A percentile compares a stretch with the other conserved stretches of the same genome.
Conservation (phyloP, 345 rosid genomes). For the Rhizophora mangle region DNA sequence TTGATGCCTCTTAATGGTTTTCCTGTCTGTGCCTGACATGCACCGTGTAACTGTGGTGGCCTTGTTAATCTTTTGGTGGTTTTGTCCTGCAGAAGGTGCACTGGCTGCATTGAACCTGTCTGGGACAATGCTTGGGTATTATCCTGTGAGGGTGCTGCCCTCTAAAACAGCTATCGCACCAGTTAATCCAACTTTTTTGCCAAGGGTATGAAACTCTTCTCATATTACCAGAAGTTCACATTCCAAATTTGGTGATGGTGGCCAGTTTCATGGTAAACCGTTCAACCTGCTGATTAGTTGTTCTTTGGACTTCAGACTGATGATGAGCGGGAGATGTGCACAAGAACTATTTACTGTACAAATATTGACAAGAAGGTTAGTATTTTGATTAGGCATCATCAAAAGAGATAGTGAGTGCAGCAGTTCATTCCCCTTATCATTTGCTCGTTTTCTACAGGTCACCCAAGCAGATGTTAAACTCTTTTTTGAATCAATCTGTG, state of each 20-base stretch:
- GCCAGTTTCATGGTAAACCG: too few species aligned
- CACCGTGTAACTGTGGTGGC: background rate
- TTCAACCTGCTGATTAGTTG: background rate
- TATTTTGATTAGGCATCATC: background rate
- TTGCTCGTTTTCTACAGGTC: constrained; percentile 44
- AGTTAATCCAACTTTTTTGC: constrained; percentile 96
- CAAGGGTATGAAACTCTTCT: constrained; percentile 54
- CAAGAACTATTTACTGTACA: constrained; percentile 94
- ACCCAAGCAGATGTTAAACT: constrained; percentile 76
- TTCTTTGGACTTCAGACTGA: constrained; percentile 58
- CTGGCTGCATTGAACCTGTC: constrained; percentile 80
- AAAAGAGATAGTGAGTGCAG: background rate
- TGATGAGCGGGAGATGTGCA: constrained; percentile 97
- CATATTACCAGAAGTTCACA: too few species aligned
- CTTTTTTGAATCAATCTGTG: constrained; percentile 84
- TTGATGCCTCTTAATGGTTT: too few species aligned
- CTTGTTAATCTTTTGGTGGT: background rate
- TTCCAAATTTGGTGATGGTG: too few species aligned
- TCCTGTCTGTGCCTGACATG: constrained; percentile 4
- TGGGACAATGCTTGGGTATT: constrained; percentile 86
- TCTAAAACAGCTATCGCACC: constrained; percentile 99
- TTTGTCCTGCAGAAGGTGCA: constrained; percentile 64
- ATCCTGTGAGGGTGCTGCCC: constrained; percentile 93
- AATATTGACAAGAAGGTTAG: constrained; percentile 91
- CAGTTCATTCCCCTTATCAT: background rate